phyloP scores from a whole-genome alignment of 2,329 filamentous ascomycete genomes.

The Pseudodiploospora longispora region DNA sequence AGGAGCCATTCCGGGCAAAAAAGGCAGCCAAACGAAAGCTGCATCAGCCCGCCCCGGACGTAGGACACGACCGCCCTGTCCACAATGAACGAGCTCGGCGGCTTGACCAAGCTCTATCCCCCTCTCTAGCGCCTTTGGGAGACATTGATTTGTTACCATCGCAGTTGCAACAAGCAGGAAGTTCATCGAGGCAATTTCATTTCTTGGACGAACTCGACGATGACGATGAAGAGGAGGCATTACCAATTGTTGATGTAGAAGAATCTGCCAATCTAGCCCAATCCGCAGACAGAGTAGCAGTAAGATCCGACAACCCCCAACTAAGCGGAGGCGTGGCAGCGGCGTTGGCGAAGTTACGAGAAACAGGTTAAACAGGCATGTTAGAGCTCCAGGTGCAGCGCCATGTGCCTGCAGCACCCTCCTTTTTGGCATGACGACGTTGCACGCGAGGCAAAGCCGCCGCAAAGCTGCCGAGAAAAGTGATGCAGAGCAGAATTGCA shows the following conservation, averaged over 20 bases:
- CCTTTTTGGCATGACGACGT: too few species aligned
- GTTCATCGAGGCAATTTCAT: constrained; percentile 26
- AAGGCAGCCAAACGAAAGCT: constrained; percentile 50
- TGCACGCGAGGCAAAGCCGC: neutral
- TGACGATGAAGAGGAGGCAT: constrained; percentile 29
- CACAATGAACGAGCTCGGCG: constrained; percentile 13
- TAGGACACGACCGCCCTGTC: neutral
- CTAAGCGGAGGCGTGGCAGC: constrained; percentile 52
- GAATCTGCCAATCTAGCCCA: constrained; percentile 34
- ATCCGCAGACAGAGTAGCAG: constrained; percentile 12
- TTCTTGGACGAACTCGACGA: constrained; percentile 35
- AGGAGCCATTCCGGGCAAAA: constrained; percentile 74
- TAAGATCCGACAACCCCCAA: constrained; percentile 22
- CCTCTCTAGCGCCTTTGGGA: constrained; percentile 32
- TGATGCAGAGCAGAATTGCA: neutral
- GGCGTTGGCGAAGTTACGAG: constrained; percentile 50
- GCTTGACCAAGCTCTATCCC: constrained; percentile 31
- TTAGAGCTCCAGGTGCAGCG: too few species aligned
- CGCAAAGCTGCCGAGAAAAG: constrained; percentile 6
- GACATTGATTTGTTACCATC: constrained; percentile 20
- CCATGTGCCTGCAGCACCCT: too few species aligned
- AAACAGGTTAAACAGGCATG: constrained; percentile 21
- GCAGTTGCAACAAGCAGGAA: neutral
- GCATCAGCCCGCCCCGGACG: constrained; percentile 12
- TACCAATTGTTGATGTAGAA: constrained; percentile 39